phyloP scores from a whole-genome alignment of 495 filamentous ascomycete genomes.

The Xylona heveae region DNA sequence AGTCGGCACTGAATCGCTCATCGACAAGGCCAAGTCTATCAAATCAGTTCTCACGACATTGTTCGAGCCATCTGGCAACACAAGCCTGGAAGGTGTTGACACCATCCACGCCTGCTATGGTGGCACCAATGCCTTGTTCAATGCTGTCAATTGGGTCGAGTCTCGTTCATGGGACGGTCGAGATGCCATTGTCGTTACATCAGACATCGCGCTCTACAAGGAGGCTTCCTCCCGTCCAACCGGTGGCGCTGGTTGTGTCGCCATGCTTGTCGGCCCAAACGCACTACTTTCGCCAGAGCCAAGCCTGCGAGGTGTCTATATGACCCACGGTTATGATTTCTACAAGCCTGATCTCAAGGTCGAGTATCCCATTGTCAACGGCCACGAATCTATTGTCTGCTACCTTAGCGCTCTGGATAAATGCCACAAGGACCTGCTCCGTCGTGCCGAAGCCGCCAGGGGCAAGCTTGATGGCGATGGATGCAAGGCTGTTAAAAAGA shows the following conservation, averaged over 20 bases:
- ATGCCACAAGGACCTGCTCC: no score
- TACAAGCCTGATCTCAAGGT: constrained; percentile 5
- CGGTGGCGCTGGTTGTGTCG: no score
- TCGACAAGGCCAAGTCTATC: no score
- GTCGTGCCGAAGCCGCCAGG: no score
- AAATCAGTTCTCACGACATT: no score
- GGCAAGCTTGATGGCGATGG: no score
- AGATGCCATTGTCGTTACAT: no score
- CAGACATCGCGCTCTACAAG: no score
- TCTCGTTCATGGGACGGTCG: neutral
- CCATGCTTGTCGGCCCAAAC: constrained; percentile 4
- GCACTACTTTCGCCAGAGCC: constrained; percentile 1
- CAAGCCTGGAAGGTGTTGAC: neutral
- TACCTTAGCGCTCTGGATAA: constrained; percentile 3
- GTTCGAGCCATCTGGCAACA: no score
- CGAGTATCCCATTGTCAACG: constrained; percentile 5
- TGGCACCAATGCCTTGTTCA: constrained; percentile 5
- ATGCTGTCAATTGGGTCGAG: constrained; percentile 6
- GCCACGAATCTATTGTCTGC: constrained; percentile 3
- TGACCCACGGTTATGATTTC: constrained; percentile 5
- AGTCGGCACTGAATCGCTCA: no score
- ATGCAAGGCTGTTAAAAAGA: no score
- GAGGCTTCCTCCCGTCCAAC: no score
- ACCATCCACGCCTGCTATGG: neutral
- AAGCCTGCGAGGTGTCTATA: neutral